Evolutionary conservation across 2,329 filamentous ascomycete species (phyloP).

Genomic region (Diaporthe sp.): DNA sequence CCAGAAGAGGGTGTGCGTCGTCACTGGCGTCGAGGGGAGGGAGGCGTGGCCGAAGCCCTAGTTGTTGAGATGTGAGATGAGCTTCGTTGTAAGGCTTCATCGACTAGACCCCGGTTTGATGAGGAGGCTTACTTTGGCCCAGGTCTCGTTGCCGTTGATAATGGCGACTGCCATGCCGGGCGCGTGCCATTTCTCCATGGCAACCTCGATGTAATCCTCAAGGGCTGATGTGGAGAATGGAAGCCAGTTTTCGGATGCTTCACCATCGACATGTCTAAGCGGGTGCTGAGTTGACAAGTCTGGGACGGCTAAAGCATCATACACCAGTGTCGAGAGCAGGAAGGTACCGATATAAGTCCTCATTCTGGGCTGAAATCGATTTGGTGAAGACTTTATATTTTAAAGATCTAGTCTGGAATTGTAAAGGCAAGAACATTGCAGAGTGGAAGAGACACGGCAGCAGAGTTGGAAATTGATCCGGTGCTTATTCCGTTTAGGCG

Average conservation of each 20-base stretch:
- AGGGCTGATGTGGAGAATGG: conserved; percentile 6
- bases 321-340: not conserved
- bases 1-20: conserved; percentile 65
- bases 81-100: too few relatives aligned
- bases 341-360: not conserved
- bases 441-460: not conserved
- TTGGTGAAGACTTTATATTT: too few relatives aligned
- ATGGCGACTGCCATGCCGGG: conserved; percentile 63
- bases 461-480: not conserved
- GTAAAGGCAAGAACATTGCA: not conserved
- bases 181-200: conserved; percentile 57
- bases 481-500: not conserved
- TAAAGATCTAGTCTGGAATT: too few relatives aligned
- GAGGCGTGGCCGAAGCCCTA: conserved; percentile 55
- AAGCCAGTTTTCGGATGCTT: not conserved
- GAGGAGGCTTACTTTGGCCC: conserved; percentile 52
- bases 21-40: conserved; percentile 50
- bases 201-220: conserved; percentile 42
- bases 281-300: not conserved
- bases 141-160: conserved; percentile 58
- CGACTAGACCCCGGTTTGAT: too few relatives aligned
- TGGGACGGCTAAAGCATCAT: not conserved
- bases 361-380: too few relatives aligned
- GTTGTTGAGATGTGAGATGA: conserved; percentile 39
- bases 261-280: not conserved